Evolutionary conservation across 371 early-diverging fungal species (phyloP), one percentile per base, ranked within the genome.

Genomic region (Catenaria anguillulae): DNA sequence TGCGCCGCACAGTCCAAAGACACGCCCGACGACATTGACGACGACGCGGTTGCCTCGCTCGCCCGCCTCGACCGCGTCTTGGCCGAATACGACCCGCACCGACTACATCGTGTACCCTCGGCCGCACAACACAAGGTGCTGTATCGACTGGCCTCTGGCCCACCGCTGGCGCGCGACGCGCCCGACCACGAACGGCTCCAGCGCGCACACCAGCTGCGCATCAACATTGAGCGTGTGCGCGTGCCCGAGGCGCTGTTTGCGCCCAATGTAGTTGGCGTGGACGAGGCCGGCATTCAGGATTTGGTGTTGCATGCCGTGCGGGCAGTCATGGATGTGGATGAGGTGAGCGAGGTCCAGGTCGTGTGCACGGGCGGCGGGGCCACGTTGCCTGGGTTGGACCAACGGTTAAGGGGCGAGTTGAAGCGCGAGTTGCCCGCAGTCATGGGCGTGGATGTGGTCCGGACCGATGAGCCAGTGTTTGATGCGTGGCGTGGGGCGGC

Each of bases 161-260:
- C 40, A 40, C 40, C 40, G 5, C 40, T 40, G 17, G n/a, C n/a
- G n/a, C 40, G 17, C 5, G 40, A 17, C 40, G 40, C 40, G 17
- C 5, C 10, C 48, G 48, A 48, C 5, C 24, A 19, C 26, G 78
- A 77, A 0, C 79, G 80, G 37, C 70, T 80, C 8, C 81, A 75
- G 5, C 80, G 79, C 58, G 73, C 73, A 15, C 84, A 89, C 68
- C 92, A 92, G 64, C 68, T 93, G 2, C 92, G 88, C 67, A 72
- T 92, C 55, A 93, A 92, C 64, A 77, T 92, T 15, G 93, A 93
- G 65, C 82, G 92, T 33, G 81, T 86, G 23, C 75, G 90, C 17
- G 88, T 91, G 17, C 87, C 90, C 2, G 93, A 93, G 73, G 85
- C 82, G 0, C 66, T 92, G 4, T 93, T 93, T 68, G 88, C 90